Base-by-base conservation (phyloP, 768 basidiomycete genomes). In the Chiua virens region DNA sequence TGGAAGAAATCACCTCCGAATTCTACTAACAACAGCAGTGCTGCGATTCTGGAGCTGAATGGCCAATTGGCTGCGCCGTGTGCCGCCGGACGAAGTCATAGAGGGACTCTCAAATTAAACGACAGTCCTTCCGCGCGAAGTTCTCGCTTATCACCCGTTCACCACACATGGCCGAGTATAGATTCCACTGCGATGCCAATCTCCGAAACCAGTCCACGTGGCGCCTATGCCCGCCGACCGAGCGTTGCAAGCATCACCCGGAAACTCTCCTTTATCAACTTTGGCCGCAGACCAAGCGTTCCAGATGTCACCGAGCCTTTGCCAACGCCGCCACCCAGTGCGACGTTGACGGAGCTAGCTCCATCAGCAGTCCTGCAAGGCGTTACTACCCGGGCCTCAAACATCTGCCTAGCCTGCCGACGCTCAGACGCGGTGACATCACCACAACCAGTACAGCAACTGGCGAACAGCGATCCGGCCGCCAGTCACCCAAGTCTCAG, bases 191-290 rank as follows among this genome's bases (percentile, higher is more conserved):
- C 50, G 7, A 20, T 52, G 14, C 42, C 52, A 0, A 44, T 39
- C 8, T 17, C 57, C 2, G 62, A 60, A 21, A 34, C 9, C 20
- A 52, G 51, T 42, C 46, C 60, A 17, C 41, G 34, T 18, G 25
- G 28, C 2, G 9, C 52, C 5, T 56, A 52, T 9, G 17, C 39
- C 27, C 62, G 59, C 44, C 47, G 67, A 20, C 65, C 64, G 9
- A 66, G 65, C 9, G 64, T 66, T 10, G 67, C 56, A 32, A 69
- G 62, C 25, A 66, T 67, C 38, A 67, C 66, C 4, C 67, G 62
- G n/a, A 69, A 67, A 46, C 35, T 69, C 15, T 69, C 66, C 11
- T 67, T 69, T 38, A 61, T 58, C n/a, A 58, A 56, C 21, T 67
- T 67, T 27, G 37, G 49, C 40, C 68, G 68, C 20, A 55, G 56